phyloP scores from a whole-genome alignment of 1,284 basidiomycete genomes.

The Cryptococcus floricola region DNA sequence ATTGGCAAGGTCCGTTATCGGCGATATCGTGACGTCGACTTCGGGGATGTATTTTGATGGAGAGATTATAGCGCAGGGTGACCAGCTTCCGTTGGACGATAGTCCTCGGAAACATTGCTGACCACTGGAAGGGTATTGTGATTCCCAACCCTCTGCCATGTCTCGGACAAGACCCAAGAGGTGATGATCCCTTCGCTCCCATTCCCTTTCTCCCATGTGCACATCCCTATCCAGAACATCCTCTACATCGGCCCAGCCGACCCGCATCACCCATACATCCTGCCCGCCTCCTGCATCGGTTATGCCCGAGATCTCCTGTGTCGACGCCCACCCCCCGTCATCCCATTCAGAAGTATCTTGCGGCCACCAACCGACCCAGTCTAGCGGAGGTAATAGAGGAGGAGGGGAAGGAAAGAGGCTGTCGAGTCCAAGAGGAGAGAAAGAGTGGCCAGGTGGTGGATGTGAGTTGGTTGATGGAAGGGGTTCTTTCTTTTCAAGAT shows the following conservation, averaged over 20 bases:
- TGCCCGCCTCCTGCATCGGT: constrained; percentile 1
- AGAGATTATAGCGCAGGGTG: constrained; percentile 28
- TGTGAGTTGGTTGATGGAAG: constrained; percentile 22
- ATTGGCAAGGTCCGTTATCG: constrained; percentile 3
- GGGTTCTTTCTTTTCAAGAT: constrained; percentile 55
- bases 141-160: constrained; percentile 28
- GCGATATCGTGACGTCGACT: neutral
- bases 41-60: constrained; percentile 5
- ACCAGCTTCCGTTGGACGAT: neutral
- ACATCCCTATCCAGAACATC: constrained; percentile 36
- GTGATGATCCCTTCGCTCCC: constrained; percentile 22
- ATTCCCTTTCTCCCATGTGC: constrained; percentile 6
- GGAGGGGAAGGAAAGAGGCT: constrained; percentile 45
- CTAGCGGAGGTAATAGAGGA: constrained; percentile 36
- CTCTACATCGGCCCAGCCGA: constrained; percentile 44
- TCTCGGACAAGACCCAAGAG: constrained; percentile 18
- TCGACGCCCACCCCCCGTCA: constrained; percentile 17
- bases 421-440: constrained; percentile 39
- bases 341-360: constrained; percentile 17
- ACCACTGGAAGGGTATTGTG: constrained; percentile 6
- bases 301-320: neutral
- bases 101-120: constrained; percentile 28
- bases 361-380: constrained; percentile 41
- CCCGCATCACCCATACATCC: constrained; percentile 30
- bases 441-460: constrained; percentile 27